Evolutionary conservation across 192 early-diverging fungal genomes (phyloP).

Genomic region (Coemansia sp.): DNA sequence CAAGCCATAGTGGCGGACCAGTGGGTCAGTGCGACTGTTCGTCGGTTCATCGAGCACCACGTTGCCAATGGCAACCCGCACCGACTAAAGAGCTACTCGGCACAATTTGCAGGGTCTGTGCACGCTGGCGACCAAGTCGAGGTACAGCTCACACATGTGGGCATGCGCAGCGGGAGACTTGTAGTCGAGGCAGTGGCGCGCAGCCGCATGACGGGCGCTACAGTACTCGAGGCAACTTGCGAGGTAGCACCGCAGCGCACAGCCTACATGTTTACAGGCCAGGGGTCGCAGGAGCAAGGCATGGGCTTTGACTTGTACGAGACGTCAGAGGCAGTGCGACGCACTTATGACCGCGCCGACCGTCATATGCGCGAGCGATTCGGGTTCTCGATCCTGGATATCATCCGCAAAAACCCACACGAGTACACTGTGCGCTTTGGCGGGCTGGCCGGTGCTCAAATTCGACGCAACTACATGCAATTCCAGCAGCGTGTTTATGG

Average conservation of each 20-base stretch:
- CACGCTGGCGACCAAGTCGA: constrained; percentile 77
- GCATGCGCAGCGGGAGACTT: constrained; percentile 89
- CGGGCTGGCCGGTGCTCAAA: constrained; percentile 74
- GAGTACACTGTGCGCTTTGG: constrained; percentile 90
- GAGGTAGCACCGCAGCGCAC: constrained; percentile 87
- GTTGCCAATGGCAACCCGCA: constrained; percentile 84
- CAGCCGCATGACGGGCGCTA: constrained; percentile 63
- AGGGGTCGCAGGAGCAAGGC: constrained; percentile 92
- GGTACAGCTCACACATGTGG: constrained; percentile 82
- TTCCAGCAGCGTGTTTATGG: constrained; percentile 15
- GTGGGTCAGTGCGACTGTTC: constrained; percentile 85
- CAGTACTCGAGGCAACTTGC: constrained; percentile 77
- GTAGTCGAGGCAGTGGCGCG: constrained; percentile 79
- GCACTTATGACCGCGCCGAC: constrained; percentile 89
- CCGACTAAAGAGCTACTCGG: constrained; percentile 75
- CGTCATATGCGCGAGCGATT: constrained; percentile 79
- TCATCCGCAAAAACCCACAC: constrained; percentile 86
- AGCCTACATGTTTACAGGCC: constrained; percentile 93
- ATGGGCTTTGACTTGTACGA: constrained; percentile 95
- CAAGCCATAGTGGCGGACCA: constrained; percentile 81
- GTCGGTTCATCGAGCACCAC: constrained; percentile 85
- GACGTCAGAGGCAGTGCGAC: constrained; percentile 74
- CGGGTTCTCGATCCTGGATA: constrained; percentile 89
- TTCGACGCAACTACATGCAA: constrained; percentile 80
- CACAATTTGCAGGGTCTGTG: constrained; percentile 78